Percentiles rank a stretch among this genome's conserved stretches.
Conservation (phyloP, 305 asterid species). For the Fraxinus velutina region DNA sequence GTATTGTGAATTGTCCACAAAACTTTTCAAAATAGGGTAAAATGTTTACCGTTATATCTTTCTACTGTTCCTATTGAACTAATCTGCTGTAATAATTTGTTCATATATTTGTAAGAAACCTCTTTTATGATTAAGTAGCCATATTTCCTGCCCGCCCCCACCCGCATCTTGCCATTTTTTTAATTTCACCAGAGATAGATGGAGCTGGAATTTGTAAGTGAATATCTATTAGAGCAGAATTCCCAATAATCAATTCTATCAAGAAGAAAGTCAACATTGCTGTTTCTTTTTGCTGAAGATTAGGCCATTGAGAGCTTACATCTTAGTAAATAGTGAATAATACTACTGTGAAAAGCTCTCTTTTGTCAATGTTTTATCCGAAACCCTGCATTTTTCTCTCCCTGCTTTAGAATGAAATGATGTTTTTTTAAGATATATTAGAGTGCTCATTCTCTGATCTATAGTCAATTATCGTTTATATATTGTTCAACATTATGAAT, state of each 20-base stretch:
- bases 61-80: not conserved
- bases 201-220: not conserved
- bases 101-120: not conserved
- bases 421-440: not conserved
- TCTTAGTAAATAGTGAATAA: not conserved
- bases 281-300: not conserved
- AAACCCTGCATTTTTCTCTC: not conserved
- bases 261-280: not conserved
- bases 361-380: not conserved
- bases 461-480: not conserved
- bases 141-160: not conserved
- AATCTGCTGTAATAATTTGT: not conserved
- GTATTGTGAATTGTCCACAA: not conserved
- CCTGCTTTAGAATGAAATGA: not conserved
- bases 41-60: not conserved
- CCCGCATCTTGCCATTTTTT: not conserved
- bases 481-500: not conserved
- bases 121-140: not conserved
- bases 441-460: not conserved
- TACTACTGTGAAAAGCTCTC: not conserved
- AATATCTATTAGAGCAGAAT: not conserved
- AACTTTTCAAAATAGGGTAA: not conserved
- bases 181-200: not conserved
- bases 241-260: not conserved
- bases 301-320: not conserved